Conservation (phyloP, 768 basidiomycete genomes). For the Xerocomellus intermedius region DNA sequence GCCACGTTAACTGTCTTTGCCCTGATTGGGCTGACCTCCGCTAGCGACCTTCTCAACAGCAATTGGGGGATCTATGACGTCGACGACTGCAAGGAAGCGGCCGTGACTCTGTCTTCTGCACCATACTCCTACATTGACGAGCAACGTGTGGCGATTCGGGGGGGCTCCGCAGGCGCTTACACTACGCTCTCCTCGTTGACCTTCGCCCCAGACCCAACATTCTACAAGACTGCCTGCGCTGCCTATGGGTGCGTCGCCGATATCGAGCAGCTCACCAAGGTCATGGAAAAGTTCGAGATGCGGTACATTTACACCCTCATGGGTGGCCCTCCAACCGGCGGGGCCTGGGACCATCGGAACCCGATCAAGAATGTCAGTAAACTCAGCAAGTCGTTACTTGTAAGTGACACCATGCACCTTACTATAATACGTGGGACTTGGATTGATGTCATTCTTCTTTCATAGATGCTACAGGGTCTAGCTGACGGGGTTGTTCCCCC, state of each 20-base stretch:
- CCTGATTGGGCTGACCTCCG: no score
- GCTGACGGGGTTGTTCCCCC: constrained; percentile 58
- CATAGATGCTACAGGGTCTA: constrained; percentile 61
- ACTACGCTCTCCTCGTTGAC: constrained; percentile 48
- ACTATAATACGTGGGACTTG: not conserved
- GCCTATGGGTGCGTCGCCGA: not conserved
- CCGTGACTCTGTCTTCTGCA: no score
- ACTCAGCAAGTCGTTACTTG: no score
- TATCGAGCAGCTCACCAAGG: not conserved
- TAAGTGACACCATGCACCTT: no score
- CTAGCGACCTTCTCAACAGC: no score
- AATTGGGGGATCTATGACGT: no score
- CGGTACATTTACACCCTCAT: constrained; percentile 45
- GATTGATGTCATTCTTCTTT: no score
- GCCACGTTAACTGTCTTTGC: no score
- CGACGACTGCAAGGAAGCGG: no score
- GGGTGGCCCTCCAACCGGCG: no score
- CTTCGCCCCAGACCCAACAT: not conserved
- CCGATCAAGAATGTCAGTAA: no score
- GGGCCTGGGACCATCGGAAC: no score
- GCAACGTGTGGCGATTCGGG: constrained; percentile 61
- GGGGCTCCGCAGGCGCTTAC: constrained; percentile 69
- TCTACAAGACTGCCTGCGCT: not conserved
- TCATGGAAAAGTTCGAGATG: constrained; percentile 68
- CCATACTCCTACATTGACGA: constrained; percentile 7